These are phyloP conservation scores for Sugiyamaella novakii DNA, from an alignment of 1,139 yeast genomes.

Conservation along the genomic window DNA sequence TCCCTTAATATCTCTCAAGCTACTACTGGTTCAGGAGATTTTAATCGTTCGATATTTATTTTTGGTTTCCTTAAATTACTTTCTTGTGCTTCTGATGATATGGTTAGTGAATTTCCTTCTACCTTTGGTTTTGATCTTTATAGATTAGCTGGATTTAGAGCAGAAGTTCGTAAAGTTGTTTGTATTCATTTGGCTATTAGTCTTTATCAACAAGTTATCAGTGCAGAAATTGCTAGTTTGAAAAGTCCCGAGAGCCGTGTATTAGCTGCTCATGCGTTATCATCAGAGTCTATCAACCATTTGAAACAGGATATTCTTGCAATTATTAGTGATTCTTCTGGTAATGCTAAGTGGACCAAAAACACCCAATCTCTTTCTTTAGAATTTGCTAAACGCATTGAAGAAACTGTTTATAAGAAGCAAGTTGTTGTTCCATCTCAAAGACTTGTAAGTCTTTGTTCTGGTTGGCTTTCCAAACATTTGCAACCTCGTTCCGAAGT, in stretches of 20 bases:
- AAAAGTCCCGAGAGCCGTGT: slow-evolving; percentile 19
- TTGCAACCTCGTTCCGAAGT: slow-evolving; percentile 83
- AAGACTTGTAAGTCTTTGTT: slow-evolving; percentile 59
- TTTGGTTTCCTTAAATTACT: slow-evolving; percentile 61
- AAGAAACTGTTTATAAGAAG: slow-evolving; percentile 27
- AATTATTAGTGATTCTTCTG: slow-evolving; percentile 81
- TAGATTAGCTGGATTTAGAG: slow-evolving; percentile 71
- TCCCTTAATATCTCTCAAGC: slow-evolving; percentile 17
- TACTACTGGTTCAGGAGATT: slow-evolving; percentile 18
- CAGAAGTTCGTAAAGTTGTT: slow-evolving; percentile 82
- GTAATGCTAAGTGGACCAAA: slow-evolving; percentile 88
- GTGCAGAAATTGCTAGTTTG: slow-evolving; percentile 39
- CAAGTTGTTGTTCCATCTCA: slow-evolving; percentile 23
- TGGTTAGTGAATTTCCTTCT: slow-evolving; percentile 83
- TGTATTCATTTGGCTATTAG: slow-evolving; percentile 76
- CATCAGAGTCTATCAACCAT: slow-evolving; percentile 36
- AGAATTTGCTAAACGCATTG: slow-evolving; percentile 59
- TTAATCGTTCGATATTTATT: slow-evolving; percentile 42
- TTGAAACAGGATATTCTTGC: slow-evolving; percentile 67
- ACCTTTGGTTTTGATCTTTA: slow-evolving; percentile 88
- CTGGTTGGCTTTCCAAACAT: slow-evolving; percentile 81
- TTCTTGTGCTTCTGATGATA: slow-evolving; percentile 63
- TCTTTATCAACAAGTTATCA: slow-evolving; percentile 68
- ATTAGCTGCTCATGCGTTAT: slow-evolving; percentile 13
- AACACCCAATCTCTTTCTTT: slow-evolving; percentile 73